Percentiles rank a stretch among this genome's conserved stretches.
Evolutionary conservation across 306 rosid genomes (phyloP).

Genomic region (Hippophae tibetana): DNA sequence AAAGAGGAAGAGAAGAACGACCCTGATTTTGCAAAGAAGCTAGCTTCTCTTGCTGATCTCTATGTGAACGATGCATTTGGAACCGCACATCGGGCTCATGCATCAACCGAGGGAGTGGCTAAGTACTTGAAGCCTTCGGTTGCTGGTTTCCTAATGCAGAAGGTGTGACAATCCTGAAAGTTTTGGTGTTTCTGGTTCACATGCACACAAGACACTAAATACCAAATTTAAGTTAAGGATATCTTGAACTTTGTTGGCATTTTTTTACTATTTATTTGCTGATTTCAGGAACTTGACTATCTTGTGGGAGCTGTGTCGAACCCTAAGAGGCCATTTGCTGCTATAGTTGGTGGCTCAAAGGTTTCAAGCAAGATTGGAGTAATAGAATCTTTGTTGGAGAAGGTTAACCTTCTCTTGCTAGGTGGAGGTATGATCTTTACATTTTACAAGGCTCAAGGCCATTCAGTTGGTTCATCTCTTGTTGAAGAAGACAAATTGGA

Average conservation of each 20-base stretch:
- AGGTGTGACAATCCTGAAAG: slow-evolving; percentile 28
- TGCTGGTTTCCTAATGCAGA: slow-evolving; percentile 94
- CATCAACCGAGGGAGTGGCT: slow-evolving; percentile 90
- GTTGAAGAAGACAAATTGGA: slow-evolving; percentile 80
- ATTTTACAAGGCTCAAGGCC: slow-evolving; percentile 95
- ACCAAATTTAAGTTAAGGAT: too few relatives aligned
- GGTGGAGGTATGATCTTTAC: slow-evolving; percentile 97
- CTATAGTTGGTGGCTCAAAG: slow-evolving; percentile 94
- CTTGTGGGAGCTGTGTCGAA: slow-evolving; percentile 80
- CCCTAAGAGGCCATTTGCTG: slow-evolving; percentile 95
- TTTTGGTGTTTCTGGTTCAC: too few relatives aligned
- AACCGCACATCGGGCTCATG: slow-evolving; percentile 93
- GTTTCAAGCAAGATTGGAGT: slow-evolving; percentile 92
- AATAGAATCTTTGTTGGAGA: slow-evolving; percentile 78
- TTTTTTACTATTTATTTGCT: slow-evolving; percentile 2
- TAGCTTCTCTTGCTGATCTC: slow-evolving; percentile 87
- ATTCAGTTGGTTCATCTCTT: slow-evolving; percentile 72
- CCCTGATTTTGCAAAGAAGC: slow-evolving; percentile 80
- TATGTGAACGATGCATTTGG: slow-evolving; percentile 97
- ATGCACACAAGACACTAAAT: too few relatives aligned
- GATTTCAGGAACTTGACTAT: slow-evolving; percentile 79
- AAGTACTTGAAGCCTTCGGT: slow-evolving; percentile 82
- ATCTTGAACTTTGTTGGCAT: too few relatives aligned
- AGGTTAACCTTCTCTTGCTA: slow-evolving; percentile 62
- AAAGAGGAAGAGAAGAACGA: slow-evolving; percentile 98